Conservation (phyloP, 176 grass and related monocot genomes). For the Phyllostachys edulis region DNA sequence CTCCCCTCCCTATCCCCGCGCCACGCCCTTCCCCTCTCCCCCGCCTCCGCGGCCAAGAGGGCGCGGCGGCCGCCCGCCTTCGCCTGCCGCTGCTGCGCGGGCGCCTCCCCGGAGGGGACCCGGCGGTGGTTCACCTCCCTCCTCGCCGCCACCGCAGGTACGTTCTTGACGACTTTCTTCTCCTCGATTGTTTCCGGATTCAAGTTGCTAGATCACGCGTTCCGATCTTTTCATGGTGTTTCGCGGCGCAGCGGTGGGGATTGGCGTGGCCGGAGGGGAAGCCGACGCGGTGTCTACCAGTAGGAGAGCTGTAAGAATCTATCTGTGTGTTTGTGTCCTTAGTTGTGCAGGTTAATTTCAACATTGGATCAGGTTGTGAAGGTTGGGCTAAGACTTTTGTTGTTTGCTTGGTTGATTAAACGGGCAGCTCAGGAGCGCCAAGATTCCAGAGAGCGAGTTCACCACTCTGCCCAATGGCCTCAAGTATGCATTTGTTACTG, state of each 20-base stretch:
- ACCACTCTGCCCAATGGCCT: constrained; percentile 81
- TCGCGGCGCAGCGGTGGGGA: constrained; percentile 28
- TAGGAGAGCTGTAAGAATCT: constrained; percentile 82
- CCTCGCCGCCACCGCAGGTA: constrained; percentile 41
- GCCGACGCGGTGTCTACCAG: constrained; percentile 80
- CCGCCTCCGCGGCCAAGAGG: not conserved
- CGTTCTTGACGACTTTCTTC: not conserved
- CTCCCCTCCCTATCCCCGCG: constrained; percentile 27
- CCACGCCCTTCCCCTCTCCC: constrained; percentile 1
- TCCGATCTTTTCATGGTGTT: not conserved
- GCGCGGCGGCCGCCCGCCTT: constrained; percentile 13
- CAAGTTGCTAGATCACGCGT: not conserved
- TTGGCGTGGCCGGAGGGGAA: constrained; percentile 32
- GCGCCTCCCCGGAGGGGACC: constrained; percentile 5
- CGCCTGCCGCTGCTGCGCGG: constrained; percentile 39
- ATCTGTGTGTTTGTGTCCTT: not conserved
- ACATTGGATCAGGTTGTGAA: not conserved
- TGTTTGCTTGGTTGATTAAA: constrained; percentile 25
- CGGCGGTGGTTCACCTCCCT: constrained; percentile 46
- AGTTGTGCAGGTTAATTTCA: not conserved
- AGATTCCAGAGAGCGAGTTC: constrained; percentile 90
- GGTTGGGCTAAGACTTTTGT: not conserved
- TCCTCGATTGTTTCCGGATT: not conserved
- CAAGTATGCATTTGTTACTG: constrained; percentile 52
- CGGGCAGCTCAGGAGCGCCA: constrained; percentile 68